Conservation (phyloP, 2,329 filamentous ascomycete genomes). For the Metarhizium robertsii region DNA sequence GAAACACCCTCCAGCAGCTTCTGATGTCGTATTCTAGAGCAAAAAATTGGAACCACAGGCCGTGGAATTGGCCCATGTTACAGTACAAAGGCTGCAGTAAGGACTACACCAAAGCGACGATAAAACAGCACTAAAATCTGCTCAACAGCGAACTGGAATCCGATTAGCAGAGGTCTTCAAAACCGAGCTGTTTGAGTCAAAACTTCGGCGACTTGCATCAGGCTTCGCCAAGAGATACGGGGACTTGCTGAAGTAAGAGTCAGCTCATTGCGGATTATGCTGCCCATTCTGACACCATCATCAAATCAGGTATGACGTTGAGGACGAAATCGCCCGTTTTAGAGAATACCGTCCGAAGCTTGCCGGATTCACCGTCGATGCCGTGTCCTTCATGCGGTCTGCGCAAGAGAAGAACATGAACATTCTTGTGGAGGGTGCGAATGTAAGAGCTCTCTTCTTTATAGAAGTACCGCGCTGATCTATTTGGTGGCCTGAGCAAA, state of each 20-base stretch:
- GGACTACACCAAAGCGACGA: too few species aligned
- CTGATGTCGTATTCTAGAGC: not conserved
- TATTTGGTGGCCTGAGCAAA: not conserved
- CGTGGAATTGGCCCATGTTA: slow-evolving; percentile 18
- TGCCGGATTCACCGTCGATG: slow-evolving; percentile 55
- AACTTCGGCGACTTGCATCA: slow-evolving; percentile 50
- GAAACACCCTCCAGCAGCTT: not conserved
- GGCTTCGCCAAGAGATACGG: slow-evolving; percentile 56
- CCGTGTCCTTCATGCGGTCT: slow-evolving; percentile 51
- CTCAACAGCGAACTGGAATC: slow-evolving; percentile 47
- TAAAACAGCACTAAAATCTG: too few species aligned
- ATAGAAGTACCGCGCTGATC: not conserved
- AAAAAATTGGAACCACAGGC: slow-evolving; percentile 27
- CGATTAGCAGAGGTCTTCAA: slow-evolving; percentile 60
- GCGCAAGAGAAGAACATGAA: slow-evolving; percentile 49
- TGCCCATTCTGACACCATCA: too few species aligned
- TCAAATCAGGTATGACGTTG: slow-evolving; percentile 42
- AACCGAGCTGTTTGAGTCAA: slow-evolving; percentile 54
- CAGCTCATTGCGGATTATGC: too few species aligned
- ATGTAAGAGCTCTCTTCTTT: slow-evolving; percentile 8
- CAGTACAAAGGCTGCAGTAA: slow-evolving; percentile 11
- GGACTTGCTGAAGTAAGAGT: slow-evolving; percentile 39
- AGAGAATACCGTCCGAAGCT: slow-evolving; percentile 49
- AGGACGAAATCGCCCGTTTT: slow-evolving; percentile 58
- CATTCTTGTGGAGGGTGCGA: slow-evolving; percentile 60